A percentile compares a stretch with the other conserved stretches of the same genome.
These are phyloP conservation scores for Hippophae rhamnoides DNA, from an alignment of 306 rosid species.

Conservation along the genomic window DNA sequence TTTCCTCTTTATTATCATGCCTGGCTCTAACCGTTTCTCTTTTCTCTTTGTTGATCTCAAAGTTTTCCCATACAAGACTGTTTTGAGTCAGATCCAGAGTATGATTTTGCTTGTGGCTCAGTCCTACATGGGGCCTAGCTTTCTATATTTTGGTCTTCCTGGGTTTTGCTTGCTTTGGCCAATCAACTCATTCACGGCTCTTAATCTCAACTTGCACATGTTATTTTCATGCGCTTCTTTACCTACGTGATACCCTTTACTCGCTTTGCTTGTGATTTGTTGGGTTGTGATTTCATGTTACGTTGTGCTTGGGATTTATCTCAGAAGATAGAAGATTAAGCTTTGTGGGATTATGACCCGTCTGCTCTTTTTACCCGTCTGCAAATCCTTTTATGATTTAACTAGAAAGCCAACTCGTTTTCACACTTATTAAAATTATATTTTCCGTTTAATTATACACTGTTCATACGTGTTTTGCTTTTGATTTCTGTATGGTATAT, in stretches of 20 bases:
- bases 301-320: constrained; percentile 5
- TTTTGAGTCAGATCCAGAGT: constrained; percentile 29
- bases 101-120: constrained; percentile 22
- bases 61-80: constrained; percentile 16
- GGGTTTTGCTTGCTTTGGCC: constrained; percentile 22
- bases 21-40: constrained; percentile 1
- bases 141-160: constrained; percentile 21
- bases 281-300: constrained; percentile 38
- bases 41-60: constrained; percentile 14
- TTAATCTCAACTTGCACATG: constrained; percentile 14
- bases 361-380: too few species aligned
- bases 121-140: constrained; percentile 30
- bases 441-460: too few species aligned
- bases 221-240: constrained; percentile 5
- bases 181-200: constrained; percentile 20
- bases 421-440: too few species aligned
- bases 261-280: constrained; percentile 14
- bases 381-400: too few species aligned
- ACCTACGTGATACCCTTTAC: neutral
- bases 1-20: neutral
- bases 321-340: neutral
- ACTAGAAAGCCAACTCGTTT: too few species aligned
- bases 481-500: too few species aligned
- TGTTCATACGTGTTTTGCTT: too few species aligned
- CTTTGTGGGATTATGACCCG: neutral